Evolutionary conservation across 2,329 filamentous ascomycete species (phyloP).

Genomic region (Sarocladium strictum): DNA sequence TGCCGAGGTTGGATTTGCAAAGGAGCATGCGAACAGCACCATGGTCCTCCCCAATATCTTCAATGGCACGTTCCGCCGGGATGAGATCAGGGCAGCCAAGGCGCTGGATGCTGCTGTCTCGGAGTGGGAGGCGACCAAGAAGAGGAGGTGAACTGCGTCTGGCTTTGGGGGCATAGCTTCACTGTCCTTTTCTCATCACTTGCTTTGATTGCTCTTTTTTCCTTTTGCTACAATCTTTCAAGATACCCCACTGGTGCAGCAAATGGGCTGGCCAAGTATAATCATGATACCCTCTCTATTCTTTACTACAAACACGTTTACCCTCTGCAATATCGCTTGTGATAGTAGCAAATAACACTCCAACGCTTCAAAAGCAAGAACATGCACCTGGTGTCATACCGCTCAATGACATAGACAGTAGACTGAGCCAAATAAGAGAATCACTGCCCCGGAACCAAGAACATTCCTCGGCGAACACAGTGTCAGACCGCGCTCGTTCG

Average conservation of each 20-base stretch:
- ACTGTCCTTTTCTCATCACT: neutral
- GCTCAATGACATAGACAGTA: too few relatives aligned
- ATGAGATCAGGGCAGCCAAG: conserved; percentile 52
- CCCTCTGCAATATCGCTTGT: too few relatives aligned
- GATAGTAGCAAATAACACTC: too few relatives aligned
- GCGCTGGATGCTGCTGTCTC: conserved; percentile 45
- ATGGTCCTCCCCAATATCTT: conserved; percentile 58
- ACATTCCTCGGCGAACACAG: too few relatives aligned
- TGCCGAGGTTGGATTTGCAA: conserved; percentile 64
- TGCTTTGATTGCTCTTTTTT: neutral
- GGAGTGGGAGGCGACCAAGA: conserved; percentile 40
- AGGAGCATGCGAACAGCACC: conserved; percentile 69
- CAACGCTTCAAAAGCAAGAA: too few relatives aligned
- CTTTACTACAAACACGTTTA: neutral
- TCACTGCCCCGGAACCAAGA: too few relatives aligned
- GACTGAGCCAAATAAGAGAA: too few relatives aligned
- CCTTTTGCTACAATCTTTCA: neutral
- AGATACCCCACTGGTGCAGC: conserved; percentile 3
- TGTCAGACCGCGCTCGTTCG: too few relatives aligned
- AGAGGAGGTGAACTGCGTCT: conserved; percentile 34
- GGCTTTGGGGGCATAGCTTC: neutral
- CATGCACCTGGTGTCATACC: too few relatives aligned
- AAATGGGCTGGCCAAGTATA: neutral
- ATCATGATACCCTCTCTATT: conserved; percentile 6
- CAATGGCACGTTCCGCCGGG: conserved; percentile 52